Evolutionary conservation across 345 rosid genomes (phyloP).

Genomic region (Citrus australasica): DNA sequence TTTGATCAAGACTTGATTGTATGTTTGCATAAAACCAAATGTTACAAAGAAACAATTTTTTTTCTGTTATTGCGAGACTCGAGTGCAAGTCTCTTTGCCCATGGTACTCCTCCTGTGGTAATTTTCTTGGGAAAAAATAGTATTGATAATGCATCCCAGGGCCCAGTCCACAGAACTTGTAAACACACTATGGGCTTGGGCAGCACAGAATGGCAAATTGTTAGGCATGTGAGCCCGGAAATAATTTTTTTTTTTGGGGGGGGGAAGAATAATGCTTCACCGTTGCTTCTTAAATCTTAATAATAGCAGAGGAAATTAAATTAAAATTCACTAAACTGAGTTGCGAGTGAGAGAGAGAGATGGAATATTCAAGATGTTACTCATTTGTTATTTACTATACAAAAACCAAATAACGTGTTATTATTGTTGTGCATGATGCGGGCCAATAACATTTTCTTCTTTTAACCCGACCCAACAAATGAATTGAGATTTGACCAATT

Average conservation of each 20-base stretch:
- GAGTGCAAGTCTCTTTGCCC: background rate
- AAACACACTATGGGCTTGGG: background rate
- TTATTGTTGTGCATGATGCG: too few species aligned
- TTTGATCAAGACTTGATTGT: background rate
- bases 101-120: background rate
- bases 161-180: background rate
- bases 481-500: too few species aligned
- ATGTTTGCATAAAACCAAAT: background rate
- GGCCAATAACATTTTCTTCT: too few species aligned
- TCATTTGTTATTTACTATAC: too few species aligned
- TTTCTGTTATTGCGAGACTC: background rate
- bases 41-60: background rate
- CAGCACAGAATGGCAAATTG: background rate
- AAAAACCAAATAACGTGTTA: too few species aligned
- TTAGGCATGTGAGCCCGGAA: background rate
- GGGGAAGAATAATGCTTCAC: too few species aligned
- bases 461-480: too few species aligned
- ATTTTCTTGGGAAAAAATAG: too few species aligned
- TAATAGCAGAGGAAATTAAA: background rate
- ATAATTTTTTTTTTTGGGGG: too few species aligned
- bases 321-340: background rate
- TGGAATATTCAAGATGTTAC: too few species aligned
- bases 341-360: background rate
- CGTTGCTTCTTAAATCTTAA: background rate
- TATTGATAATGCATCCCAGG: background rate